Percentiles rank a stretch among this genome's conserved stretches.
These are phyloP conservation scores for Syncephalis plumigaleata DNA, from an alignment of 371 early-diverging fungal species.

Conservation along the genomic window DNA sequence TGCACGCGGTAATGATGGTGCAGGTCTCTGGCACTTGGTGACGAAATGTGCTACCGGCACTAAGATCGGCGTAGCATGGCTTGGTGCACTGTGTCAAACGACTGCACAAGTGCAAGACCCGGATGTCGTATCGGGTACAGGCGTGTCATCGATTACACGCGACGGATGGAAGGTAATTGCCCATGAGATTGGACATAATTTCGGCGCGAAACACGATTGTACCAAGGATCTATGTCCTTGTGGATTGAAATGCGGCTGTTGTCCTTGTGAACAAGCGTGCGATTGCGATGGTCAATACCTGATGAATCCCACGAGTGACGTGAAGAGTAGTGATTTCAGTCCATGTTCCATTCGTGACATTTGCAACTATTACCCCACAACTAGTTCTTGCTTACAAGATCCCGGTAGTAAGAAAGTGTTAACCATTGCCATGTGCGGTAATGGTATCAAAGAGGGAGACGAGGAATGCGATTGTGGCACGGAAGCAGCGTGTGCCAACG, in stretches of 20 bases:
- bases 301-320: slow-evolving; percentile 74
- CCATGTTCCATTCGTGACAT: slow-evolving; percentile 60
- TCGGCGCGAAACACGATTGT: slow-evolving; percentile 41
- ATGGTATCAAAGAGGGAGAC: slow-evolving; percentile 75
- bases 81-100: slow-evolving; percentile 52
- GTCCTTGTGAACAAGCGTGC: slow-evolving; percentile 31
- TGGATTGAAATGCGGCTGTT: slow-evolving; percentile 29
- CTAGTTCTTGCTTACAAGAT: slow-evolving; percentile 41
- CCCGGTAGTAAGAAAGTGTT: slow-evolving; percentile 28
- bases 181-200: slow-evolving; percentile 88
- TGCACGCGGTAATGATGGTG: slow-evolving; percentile 35
- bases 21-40: slow-evolving; percentile 90
- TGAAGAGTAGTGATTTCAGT: slow-evolving; percentile 27
- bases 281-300: slow-evolving; percentile 51
- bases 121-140: slow-evolving; percentile 62
- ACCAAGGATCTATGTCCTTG: slow-evolving; percentile 9
- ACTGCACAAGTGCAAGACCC: slow-evolving; percentile 20
- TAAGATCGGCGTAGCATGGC: slow-evolving; percentile 90
- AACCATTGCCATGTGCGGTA: slow-evolving; percentile 67
- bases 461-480: slow-evolving; percentile 93
- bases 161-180: slow-evolving; percentile 93
- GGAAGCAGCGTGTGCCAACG: slow-evolving; percentile 39
- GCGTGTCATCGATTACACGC: slow-evolving; percentile 66
- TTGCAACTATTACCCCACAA: slow-evolving; percentile 28
- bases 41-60: slow-evolving; percentile 71